Evolutionary conservation across 2,329 filamentous ascomycete genomes (phyloP), one percentile per base, ranked within the genome.

Genomic region (Myriosclerotinia curreyana): DNA sequence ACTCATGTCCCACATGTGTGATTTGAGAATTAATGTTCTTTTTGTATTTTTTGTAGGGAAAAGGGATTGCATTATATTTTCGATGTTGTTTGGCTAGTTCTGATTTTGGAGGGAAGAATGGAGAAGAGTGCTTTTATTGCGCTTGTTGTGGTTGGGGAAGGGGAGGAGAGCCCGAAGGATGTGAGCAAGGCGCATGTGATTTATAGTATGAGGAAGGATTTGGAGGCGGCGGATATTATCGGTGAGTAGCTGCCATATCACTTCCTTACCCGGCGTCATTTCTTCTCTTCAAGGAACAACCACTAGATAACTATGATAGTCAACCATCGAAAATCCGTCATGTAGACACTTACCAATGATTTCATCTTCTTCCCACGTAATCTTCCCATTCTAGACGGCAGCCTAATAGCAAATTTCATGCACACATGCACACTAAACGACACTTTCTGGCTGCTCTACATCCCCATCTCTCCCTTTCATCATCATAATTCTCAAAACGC

Each of bases 61-160:
- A 40, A 66, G 2, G 38, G 34, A 1, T 12, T 64, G 11, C 64
- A 66, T 62, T 42, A 66, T 25, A 56, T 64, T 17, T 54, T 51
- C 8, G 64, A 67, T 25, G 34, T 14, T 63, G n/a, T 63, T 40
- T 40, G 31, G 44, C 15, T 42, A 56, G 38, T 46, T 31, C 46
- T n/a, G 20, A 14, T 3, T 62, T 62, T 17, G 38, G 1, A 14
- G 1, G 11, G 12, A 15, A 38, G 2, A 8, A 22, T 8, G 50
- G 38, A 8, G 38, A 34, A 17, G 22, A 42, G 31, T 63, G n/a
- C 56, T 25, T 14, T 12, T 11, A 38, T 31, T 17, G 31, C 34
- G 14, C 52, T 63, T 7, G 17, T 40, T 4, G 2, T 55, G 2
- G 28, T 44, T 34, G 42, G 12, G 38, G 28, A 46, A 15, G 28